A percentile compares a stretch with the other conserved stretches of the same genome.
Conservation (phyloP, 495 filamentous ascomycete genomes). For the Bacidia rubella region DNA sequence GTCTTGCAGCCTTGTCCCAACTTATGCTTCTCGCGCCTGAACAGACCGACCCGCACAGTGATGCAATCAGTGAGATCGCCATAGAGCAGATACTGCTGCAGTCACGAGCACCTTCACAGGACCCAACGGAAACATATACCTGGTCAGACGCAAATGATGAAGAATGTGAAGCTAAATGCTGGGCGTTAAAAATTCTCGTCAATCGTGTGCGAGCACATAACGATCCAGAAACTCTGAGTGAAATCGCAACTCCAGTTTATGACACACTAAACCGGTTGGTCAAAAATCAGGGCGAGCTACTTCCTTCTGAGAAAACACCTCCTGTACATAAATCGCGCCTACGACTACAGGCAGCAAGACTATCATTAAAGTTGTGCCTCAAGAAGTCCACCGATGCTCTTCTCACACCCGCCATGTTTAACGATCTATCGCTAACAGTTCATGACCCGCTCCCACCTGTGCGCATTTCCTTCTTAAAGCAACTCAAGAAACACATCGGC, state of each 20-base stretch:
- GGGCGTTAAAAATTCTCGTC: conserved; percentile 79
- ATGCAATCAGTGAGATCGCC: conserved; percentile 66
- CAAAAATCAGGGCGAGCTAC: conserved; percentile 60
- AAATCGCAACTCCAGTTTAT: conserved; percentile 55
- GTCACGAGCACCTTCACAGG: conserved; percentile 41
- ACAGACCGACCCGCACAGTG: conserved; percentile 56
- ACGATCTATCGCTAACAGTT: conserved; percentile 59
- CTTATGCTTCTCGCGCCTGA: conserved; percentile 63
- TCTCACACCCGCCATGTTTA: conserved; percentile 58
- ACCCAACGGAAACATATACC: conserved; percentile 34
- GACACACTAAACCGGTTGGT: conserved; percentile 65
- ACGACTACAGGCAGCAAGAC: conserved; percentile 67
- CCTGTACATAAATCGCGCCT: conserved; percentile 58
- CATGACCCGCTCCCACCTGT: conserved; percentile 68
- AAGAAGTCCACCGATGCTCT: conserved; percentile 61
- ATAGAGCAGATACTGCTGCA: conserved; percentile 61
- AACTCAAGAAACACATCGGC: conserved; percentile 75
- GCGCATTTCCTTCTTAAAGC: conserved; percentile 61
- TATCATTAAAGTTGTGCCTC: conserved; percentile 71
- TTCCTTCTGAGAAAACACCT: conserved; percentile 60
- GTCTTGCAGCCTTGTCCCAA: conserved; percentile 71
- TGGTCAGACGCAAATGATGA: conserved; percentile 68
- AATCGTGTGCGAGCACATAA: conserved; percentile 64
- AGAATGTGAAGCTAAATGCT: conserved; percentile 70
- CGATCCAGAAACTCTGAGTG: conserved; percentile 35